phyloP scores from a whole-genome alignment of 179 eudicot genomes.

The Spinacia oleracea region DNA sequence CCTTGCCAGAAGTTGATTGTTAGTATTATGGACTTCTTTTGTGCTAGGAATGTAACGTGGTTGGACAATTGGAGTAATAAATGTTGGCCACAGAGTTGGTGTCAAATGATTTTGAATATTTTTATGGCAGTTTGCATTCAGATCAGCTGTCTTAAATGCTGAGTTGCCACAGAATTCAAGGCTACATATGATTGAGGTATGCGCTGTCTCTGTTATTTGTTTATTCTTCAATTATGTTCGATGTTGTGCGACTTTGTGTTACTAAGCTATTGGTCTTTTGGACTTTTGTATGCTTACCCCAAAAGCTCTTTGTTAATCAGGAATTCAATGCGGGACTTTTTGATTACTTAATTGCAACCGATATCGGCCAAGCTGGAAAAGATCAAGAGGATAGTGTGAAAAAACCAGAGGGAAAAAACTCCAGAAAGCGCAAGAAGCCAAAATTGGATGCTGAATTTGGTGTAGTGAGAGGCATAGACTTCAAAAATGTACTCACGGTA shows the following conservation, averaged over 20 bases:
- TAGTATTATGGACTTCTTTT: not conserved
- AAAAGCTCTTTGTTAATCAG: constrained; percentile 37
- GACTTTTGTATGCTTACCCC: not conserved
- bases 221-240: not conserved
- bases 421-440: constrained; percentile 51
- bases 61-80: not conserved
- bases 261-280: not conserved
- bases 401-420: constrained; percentile 45
- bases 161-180: constrained; percentile 98
- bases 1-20: not conserved
- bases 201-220: not conserved
- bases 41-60: not conserved
- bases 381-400: constrained; percentile 51
- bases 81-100: not conserved
- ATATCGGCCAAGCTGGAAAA: constrained; percentile 60
- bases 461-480: constrained; percentile 95
- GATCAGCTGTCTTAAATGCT: constrained; percentile 89
- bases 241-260: not conserved
- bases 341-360: constrained; percentile 89
- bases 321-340: constrained; percentile 97
- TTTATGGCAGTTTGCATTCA: constrained; percentile 73
- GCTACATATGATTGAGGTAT: constrained; percentile 90
- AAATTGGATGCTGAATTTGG: constrained; percentile 92
- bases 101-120: not conserved
- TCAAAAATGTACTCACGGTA: constrained; percentile 93